phyloP scores from a whole-genome alignment of 805 yeast species.

The Wickerhamiella alocasiicola region DNA sequence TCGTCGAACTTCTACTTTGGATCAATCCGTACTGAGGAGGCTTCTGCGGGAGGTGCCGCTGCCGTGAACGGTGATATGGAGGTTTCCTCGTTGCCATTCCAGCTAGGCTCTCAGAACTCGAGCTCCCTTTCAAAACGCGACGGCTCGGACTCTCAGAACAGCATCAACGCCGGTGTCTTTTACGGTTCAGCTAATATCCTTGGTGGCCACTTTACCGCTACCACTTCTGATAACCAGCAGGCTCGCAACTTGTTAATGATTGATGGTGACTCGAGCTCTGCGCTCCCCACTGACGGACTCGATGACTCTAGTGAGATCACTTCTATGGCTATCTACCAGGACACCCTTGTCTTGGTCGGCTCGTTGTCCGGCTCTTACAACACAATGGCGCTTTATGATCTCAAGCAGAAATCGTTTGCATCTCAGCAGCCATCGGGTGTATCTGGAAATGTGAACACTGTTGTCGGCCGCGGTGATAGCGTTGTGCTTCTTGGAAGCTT shows the following conservation, averaged over 20 bases:
- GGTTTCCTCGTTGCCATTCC: slow-evolving; percentile 17
- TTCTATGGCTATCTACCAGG: slow-evolving; percentile 19
- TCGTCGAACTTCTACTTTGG: slow-evolving; percentile 23
- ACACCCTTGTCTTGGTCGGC: slow-evolving; percentile 27
- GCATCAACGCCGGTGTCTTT: slow-evolving; percentile 29
- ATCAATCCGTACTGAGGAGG: slow-evolving; percentile 19
- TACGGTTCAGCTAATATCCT: slow-evolving; percentile 41
- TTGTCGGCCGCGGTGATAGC: slow-evolving; percentile 29
- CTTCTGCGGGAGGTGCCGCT: slow-evolving; percentile 25
- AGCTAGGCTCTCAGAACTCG: slow-evolving; percentile 11
- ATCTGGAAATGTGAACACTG: slow-evolving; percentile 30
- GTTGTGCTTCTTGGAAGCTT: slow-evolving; percentile 27
- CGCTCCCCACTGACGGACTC: slow-evolving; percentile 18
- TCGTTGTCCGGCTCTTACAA: slow-evolving; percentile 33
- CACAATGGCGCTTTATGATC: slow-evolving; percentile 33
- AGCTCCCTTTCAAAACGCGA: background rate
- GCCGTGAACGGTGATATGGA: slow-evolving; percentile 13
- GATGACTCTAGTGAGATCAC: slow-evolving; percentile 18
- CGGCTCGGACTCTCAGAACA: slow-evolving; percentile 12
- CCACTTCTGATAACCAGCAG: slow-evolving; percentile 20
- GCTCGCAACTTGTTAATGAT: slow-evolving; percentile 25
- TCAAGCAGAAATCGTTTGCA: slow-evolving; percentile 32
- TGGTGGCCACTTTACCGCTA: slow-evolving; percentile 45
- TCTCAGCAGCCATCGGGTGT: slow-evolving; percentile 38
- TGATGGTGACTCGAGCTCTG: slow-evolving; percentile 20